Conservation (phyloP, 257 asterid genomes). For the Forsythia viridissima region DNA sequence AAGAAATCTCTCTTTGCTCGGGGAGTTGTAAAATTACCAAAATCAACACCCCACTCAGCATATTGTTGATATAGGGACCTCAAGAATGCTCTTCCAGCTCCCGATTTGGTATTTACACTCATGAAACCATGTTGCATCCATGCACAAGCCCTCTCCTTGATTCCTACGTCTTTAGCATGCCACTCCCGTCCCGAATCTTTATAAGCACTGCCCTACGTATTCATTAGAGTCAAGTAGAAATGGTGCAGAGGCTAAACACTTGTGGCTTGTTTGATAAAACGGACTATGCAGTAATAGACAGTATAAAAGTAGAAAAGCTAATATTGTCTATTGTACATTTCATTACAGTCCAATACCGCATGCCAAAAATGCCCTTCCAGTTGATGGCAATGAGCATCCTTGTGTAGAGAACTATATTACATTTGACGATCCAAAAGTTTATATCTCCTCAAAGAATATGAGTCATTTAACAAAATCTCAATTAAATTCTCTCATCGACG, state of each 20-base stretch:
- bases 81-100: constrained; percentile 92
- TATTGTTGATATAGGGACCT: constrained; percentile 91
- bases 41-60: constrained; percentile 95
- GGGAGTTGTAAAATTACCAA: constrained; percentile 44
- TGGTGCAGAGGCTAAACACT: not conserved
- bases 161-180: constrained; percentile 79
- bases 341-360: not conserved
- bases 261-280: not conserved
- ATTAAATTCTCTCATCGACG: not conserved
- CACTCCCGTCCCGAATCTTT: constrained; percentile 70
- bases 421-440: not conserved
- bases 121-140: constrained; percentile 96
- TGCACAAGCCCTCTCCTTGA: constrained; percentile 69
- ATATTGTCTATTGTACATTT: not conserved
- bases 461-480: not conserved
- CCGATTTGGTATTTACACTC: constrained; percentile 73
- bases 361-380: not conserved
- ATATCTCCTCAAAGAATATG: not conserved
- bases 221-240: not conserved
- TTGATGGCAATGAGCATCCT: not conserved
- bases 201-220: constrained; percentile 69
- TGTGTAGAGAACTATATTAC: not conserved
- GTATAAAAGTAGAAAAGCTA: not conserved
- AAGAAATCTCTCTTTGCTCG: not conserved
- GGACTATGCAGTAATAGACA: not conserved